These are phyloP conservation scores for Pseudonitzschia multistriata DNA, from an alignment of 108 stramenopile genomes.

Conservation along the genomic window DNA sequence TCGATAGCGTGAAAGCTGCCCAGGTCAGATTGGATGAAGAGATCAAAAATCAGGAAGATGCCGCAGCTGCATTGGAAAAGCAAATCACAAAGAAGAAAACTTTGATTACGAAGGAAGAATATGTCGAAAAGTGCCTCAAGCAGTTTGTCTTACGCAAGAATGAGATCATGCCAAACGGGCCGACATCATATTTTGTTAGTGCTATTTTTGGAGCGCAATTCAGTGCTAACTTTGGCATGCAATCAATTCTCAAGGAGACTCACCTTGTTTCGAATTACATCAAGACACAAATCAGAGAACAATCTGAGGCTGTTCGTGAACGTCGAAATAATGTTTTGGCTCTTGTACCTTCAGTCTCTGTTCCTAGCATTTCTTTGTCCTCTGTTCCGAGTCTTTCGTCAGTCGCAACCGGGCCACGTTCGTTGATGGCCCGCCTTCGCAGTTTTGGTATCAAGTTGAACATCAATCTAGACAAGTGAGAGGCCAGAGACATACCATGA, in stretches of 20 bases:
- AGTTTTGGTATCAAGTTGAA: constrained; percentile 1
- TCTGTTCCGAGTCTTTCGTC: neutral
- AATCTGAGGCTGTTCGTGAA: neutral
- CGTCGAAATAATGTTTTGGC: neutral
- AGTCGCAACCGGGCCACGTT: neutral
- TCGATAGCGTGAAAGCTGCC: neutral
- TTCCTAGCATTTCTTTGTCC: neutral
- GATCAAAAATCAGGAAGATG: neutral
- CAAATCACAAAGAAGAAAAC: constrained; percentile 1
- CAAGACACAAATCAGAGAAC: constrained; percentile 16
- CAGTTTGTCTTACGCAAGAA: neutral
- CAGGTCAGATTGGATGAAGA: neutral
- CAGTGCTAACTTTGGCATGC: neutral
- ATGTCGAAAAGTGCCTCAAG: constrained; percentile 14
- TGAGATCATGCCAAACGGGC: neutral
- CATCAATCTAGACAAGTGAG: no score
- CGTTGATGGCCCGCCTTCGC: constrained; percentile 1
- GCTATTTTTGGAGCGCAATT: constrained; percentile 3
- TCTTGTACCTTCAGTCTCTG: neutral
- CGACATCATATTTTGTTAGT: constrained; percentile 3
- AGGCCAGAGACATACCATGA: no score
- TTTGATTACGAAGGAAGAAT: constrained; percentile 12
- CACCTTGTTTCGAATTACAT: constrained; percentile 11
- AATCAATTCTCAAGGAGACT: constrained; percentile 20
- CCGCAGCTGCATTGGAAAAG: constrained; percentile 5